Percentiles rank a stretch among this genome's conserved stretches.
Conservation (phyloP, 2,329 filamentous ascomycete species). For the Teratosphaeria zuluensis region DNA sequence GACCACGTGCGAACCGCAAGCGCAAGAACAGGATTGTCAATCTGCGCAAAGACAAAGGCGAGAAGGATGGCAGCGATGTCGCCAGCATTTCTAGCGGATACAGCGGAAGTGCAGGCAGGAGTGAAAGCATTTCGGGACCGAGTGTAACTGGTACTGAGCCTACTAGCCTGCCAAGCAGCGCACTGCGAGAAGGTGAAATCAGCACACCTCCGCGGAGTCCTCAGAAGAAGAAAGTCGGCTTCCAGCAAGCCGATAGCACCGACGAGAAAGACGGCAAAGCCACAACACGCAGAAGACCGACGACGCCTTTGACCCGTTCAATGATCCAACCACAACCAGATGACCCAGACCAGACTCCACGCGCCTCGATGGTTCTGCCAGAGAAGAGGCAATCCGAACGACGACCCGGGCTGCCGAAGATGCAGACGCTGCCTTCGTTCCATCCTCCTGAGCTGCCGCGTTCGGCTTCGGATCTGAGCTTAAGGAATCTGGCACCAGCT, state of each 20-base stretch:
- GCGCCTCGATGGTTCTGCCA: constrained; percentile 17
- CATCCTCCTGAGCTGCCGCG: constrained; percentile 4
- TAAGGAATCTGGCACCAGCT: constrained; percentile 14
- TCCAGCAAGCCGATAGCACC: constrained; percentile 11
- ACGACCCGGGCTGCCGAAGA: constrained; percentile 10
- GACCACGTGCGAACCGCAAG: constrained; percentile 57
- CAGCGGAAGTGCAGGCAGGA: constrained; percentile 22
- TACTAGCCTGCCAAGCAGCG: constrained; percentile 12
- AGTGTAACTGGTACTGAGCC: constrained; percentile 32
- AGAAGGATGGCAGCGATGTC: constrained; percentile 29
- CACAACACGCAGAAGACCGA: constrained; percentile 5
- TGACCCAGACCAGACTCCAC: constrained; percentile 30
- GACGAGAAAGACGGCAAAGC: not conserved
- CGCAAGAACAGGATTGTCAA: constrained; percentile 81
- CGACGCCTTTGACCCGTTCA: constrained; percentile 8
- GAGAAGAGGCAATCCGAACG: constrained; percentile 8
- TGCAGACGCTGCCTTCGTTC: constrained; percentile 9
- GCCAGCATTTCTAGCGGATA: constrained; percentile 42
- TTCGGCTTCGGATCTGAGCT: constrained; percentile 12
- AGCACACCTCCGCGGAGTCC: constrained; percentile 43
- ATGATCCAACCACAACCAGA: constrained; percentile 6
- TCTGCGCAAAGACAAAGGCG: constrained; percentile 50
- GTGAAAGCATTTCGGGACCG: constrained; percentile 8
- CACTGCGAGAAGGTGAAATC: constrained; percentile 26
- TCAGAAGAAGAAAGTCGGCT: constrained; percentile 25